Evolutionary conservation across 768 basidiomycete species (phyloP), one percentile per base, ranked within the genome.

Genomic region (Hericium erinaceus): DNA sequence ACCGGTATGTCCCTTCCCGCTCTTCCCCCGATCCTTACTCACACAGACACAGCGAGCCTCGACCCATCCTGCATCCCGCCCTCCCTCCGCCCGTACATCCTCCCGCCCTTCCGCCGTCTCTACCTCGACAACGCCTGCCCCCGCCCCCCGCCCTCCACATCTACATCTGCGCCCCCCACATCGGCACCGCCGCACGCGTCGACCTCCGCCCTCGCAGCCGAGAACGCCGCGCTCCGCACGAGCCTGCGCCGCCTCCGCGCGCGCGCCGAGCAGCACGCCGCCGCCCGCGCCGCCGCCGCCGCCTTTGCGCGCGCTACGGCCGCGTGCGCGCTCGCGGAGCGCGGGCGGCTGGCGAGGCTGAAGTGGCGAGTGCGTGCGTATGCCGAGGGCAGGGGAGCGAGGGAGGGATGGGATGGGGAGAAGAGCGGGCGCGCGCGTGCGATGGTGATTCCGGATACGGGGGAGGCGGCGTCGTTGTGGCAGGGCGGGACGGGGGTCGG

Each of bases 41-140:
- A 33, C 5, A 2, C 28, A 28, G 28, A 33, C 11, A 2, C 52
- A 63, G 62, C 53, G 6, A 37, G 55, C 15, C 50, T 60, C 12
- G 40, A 63, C 50, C 52, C 56, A 13, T 40, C 48, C 22, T 18
- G 53, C 37, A 24, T 63, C 16, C 60, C 60, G 0, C 33, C 52
- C 40, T 58, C 62, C 51, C 58, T 61, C 9, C 60, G 60, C 2
- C 60, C 62, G 18, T 59, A 52, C 41, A 1, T 61, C 41, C 39
- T 61, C 13, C 24, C 62, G 1, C 58, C 62, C 4, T 55, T 63
- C 56, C 62, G 62, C 44, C 62, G 60, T 20, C 39, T 63, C 11
- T 63, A 63, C 37, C n/a, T 63, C n/a, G 28, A 56, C 40, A 22
- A 22, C 22, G 2, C 22, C 2, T 22, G 28, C 28, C 28, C 5